Percentiles rank a stretch among this genome's conserved stretches.
These are phyloP conservation scores for Fusarium algeriense DNA, from an alignment of 2,329 filamentous ascomycete genomes.

Conservation along the genomic window DNA sequence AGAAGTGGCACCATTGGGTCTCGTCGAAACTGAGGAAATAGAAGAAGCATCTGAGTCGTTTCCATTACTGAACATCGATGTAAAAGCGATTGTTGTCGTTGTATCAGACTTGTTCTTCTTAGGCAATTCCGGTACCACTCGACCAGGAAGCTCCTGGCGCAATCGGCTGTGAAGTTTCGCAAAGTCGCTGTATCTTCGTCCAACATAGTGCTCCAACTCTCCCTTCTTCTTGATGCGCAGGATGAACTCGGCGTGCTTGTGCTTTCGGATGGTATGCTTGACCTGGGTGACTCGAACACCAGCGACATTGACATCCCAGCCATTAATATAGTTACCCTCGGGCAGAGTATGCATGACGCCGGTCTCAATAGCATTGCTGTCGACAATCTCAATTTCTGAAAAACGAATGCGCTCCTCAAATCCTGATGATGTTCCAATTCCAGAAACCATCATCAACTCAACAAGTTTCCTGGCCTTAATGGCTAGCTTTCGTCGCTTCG, in stretches of 20 bases:
- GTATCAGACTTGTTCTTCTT: slow-evolving; percentile 90
- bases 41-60: slow-evolving; percentile 83
- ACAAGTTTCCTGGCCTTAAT: slow-evolving; percentile 95
- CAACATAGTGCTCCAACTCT: slow-evolving; percentile 82
- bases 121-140: slow-evolving; percentile 86
- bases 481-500: slow-evolving; percentile 92
- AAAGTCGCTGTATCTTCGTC: slow-evolving; percentile 91
- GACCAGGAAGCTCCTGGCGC: slow-evolving; percentile 88
- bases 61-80: slow-evolving; percentile 66
- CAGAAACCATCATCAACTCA: slow-evolving; percentile 99
- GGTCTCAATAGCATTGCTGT: slow-evolving; percentile 90
- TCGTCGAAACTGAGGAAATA: slow-evolving; percentile 82
- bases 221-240: slow-evolving; percentile 85
- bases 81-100: slow-evolving; percentile 69
- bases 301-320: slow-evolving; percentile 94
- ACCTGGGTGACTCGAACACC: slow-evolving; percentile 84
- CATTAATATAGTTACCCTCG: slow-evolving; percentile 91
- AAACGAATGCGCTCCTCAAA: slow-evolving; percentile 98
- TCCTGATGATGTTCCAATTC: slow-evolving; percentile 92
- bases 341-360: slow-evolving; percentile 89
- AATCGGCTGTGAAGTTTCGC: slow-evolving; percentile 81
- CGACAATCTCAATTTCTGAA: slow-evolving; percentile 95
- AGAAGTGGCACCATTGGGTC: slow-evolving; percentile 49
- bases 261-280: slow-evolving; percentile 88
- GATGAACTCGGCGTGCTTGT: slow-evolving; percentile 94